Base-by-base conservation (phyloP, 495 filamentous ascomycete species). In the Staphylotrichum longicolle region DNA sequence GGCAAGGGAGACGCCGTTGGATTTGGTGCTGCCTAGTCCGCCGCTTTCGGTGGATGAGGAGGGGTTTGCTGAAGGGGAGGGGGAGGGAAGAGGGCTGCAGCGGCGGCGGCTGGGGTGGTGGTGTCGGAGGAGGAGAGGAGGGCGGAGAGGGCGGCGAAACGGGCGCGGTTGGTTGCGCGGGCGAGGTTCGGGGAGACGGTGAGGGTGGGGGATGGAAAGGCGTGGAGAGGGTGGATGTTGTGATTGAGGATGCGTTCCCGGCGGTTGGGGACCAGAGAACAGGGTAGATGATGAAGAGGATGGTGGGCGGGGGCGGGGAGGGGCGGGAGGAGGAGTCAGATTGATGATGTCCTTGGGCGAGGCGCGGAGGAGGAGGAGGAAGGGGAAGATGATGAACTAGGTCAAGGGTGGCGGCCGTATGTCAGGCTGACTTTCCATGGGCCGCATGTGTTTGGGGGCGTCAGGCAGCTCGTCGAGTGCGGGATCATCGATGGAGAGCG, bases 371-470 rank as follows among this genome's bases (percentile, higher is more conserved):
- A 69, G 0, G 64, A 70, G 2, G 72, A 69, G 5, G 71, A 71
- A 3, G 67, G 65, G 8, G 75, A 12, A 35, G 70, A 71, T 2
- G 70, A 60, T 20, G 11, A 68, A 64, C 6, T 5, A 32, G 37
- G 11, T 0, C 46, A 54, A n/a, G 7, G 11, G 7, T 90, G 83
- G 78, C 68, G 73, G 32, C 87, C 87, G 10, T 73, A 78, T 49
- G 70, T 94, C 0, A 82, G 84, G 10, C 65, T 95, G 0, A 83
- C 82, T 0, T 89, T 96, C 58, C 78, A 86, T 33, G 91, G 91
- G 0, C 66, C 78, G 0, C 90, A 96, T 69, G 84, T 96, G n/a
- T 93, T 95, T 70, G 83, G 85, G 2, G 91, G 91, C 0, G 78
- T 95, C 34, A 79, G 90, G 51, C 82, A 86, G 67, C 78, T 95